phyloP scores from a whole-genome alignment of 2,329 filamentous ascomycete genomes.

The Aureobasidium pullulans region DNA sequence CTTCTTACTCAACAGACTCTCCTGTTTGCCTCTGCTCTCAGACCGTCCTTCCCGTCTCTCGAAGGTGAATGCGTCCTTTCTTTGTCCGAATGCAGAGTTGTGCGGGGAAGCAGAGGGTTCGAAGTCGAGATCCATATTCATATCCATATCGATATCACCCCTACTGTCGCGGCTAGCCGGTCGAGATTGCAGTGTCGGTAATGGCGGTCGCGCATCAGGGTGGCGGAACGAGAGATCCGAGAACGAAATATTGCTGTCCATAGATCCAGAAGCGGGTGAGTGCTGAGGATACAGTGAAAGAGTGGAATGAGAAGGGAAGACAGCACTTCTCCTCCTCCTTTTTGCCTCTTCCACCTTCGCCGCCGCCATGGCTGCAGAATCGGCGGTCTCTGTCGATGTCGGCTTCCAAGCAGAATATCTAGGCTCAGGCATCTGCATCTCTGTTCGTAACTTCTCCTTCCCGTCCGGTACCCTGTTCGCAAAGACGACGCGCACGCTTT shows the following conservation, averaged over 20 bases:
- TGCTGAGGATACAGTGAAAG: not conserved
- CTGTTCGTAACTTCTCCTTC: constrained; percentile 85
- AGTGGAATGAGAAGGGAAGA: not conserved
- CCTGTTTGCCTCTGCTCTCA: not conserved
- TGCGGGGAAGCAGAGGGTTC: too few relatives aligned
- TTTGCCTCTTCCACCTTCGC: constrained; percentile 21
- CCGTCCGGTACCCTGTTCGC: constrained; percentile 93
- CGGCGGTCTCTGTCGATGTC: constrained; percentile 19
- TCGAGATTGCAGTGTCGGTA: not conserved
- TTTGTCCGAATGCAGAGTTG: not conserved
- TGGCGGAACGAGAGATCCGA: not conserved
- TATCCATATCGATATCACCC: not conserved
- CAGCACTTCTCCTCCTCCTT: constrained; percentile 28
- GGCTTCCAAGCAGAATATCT: constrained; percentile 79
- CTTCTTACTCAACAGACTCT: not conserved
- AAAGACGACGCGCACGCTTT: constrained; percentile 88
- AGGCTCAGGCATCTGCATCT: constrained; percentile 83
- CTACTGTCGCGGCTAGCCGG: not conserved
- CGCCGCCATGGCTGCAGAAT: not conserved
- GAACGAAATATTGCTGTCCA: not conserved
- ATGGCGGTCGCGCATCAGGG: not conserved
- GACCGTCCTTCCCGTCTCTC: not conserved
- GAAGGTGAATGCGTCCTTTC: not conserved
- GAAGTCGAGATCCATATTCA: not conserved
- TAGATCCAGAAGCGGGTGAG: not conserved